Base-by-base conservation (phyloP, 169 alveolate genomes). In the Eimeria necatrix region DNA sequence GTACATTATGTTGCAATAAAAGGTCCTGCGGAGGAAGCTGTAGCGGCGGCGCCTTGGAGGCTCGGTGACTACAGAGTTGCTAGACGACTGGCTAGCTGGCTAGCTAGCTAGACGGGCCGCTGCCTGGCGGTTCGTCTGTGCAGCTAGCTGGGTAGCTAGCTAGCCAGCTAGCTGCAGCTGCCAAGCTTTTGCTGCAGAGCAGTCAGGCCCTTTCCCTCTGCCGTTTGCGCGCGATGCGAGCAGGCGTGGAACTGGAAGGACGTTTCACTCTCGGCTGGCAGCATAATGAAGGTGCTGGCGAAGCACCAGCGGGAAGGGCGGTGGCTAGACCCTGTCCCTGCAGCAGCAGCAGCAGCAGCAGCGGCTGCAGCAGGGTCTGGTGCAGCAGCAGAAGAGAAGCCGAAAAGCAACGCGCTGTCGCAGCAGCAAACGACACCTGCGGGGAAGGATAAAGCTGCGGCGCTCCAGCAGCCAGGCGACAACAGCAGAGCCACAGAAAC, bases 191-290 rank as follows among this genome's bases (percentile, higher is more conserved):
- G 70, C 68, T 49, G 73, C 26, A 51, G 52, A 24, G n/a, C 26
- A 2, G 70, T 8, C 20, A 18, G 49, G 3, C 51, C 73, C 60
- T 88, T 32, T 32, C 41, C 41, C 41, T 32, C 41, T 32, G 41
- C 41, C 41, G 41, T n/a, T 26, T 24, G 41, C 41, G 41, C 41
- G 16, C 49, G 22, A 20, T 71, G 5, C 53, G n/a, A 18, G 85
- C 88, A 89, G 94, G 94, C 94, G 0, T 89, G 80, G 74, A 53
- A 53, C 76, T 89, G 94, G 94, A 89, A 73, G 88, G 94, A 89
- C 61, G 94, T 89, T 26, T 70, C 78, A 6, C 64, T 89, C 22
- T 89, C 94, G 22, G 94, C 94, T 46, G 53, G 94, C 78, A 89
- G 94, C 94, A 71, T 89, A 1, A 0, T 89, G 70, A 89, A 89